Percentiles rank a stretch among this genome's conserved stretches.
phyloP scores from a whole-genome alignment of 495 filamentous ascomycete genomes.

The Neurospora tetraspora region DNA sequence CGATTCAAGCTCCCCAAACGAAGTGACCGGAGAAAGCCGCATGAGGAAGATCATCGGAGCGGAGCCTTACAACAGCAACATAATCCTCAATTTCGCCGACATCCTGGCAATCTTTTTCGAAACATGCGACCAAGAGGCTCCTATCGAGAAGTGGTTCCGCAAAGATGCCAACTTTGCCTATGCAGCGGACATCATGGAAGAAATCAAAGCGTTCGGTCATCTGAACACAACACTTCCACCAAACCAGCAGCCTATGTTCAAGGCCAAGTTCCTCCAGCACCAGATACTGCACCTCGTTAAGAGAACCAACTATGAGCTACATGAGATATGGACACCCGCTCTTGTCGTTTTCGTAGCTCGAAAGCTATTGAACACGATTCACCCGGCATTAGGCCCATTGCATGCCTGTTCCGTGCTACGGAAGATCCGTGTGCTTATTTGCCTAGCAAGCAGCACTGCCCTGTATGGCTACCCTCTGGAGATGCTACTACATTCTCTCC shows the following conservation, averaged over 20 bases:
- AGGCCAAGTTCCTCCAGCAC: slow-evolving; percentile 58
- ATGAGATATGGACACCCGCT: slow-evolving; percentile 64
- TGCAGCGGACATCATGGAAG: slow-evolving; percentile 50
- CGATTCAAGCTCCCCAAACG: slow-evolving; percentile 55
- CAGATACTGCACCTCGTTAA: slow-evolving; percentile 69
- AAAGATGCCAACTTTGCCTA: slow-evolving; percentile 49
- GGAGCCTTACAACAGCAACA: slow-evolving; percentile 47
- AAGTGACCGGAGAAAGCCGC: slow-evolving; percentile 54
- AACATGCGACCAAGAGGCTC: slow-evolving; percentile 58
- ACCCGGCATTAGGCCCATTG: slow-evolving; percentile 79
- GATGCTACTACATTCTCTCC: slow-evolving; percentile 75
- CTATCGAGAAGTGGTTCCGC: slow-evolving; percentile 58
- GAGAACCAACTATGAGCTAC: slow-evolving; percentile 51
- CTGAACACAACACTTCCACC: slow-evolving; percentile 52
- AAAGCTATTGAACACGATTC: slow-evolving; percentile 65
- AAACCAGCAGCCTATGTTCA: slow-evolving; percentile 81
- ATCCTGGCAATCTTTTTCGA: slow-evolving; percentile 71
- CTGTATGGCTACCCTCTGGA: slow-evolving; percentile 77
- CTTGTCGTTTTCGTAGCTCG: slow-evolving; percentile 68
- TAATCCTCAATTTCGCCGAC: slow-evolving; percentile 60
- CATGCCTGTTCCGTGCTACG: slow-evolving; percentile 79
- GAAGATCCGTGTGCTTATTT: slow-evolving; percentile 73
- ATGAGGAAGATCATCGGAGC: slow-evolving; percentile 60
- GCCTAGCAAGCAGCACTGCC: slow-evolving; percentile 60
- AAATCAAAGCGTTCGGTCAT: slow-evolving; percentile 55